Evolutionary conservation across 140 eudicot species (phyloP), one percentile per base, ranked within the genome.

Genomic region (Stevia rebaudiana): DNA sequence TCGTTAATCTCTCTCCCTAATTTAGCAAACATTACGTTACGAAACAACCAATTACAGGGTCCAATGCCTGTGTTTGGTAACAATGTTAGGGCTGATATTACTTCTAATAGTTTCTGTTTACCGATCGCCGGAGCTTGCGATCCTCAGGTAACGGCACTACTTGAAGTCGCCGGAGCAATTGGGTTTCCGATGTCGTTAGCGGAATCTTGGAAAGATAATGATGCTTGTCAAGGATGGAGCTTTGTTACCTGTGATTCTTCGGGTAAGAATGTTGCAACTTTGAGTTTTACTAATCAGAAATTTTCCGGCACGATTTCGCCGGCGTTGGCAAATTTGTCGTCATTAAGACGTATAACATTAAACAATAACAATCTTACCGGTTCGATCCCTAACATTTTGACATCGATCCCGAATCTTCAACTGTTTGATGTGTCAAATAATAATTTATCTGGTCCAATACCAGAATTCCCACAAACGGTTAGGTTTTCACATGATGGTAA

Each of bases 231-330:
- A 0, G 19, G 46, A 0, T 87, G 88, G 92, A 47, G 7, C 33
- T 68, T n/a, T n/a, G 46, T 87, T 18, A 33, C 71, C 3, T 87
- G 95, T 21, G 80, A 81, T 57, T 16, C 51, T 5, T 63, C 71
- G 3, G 80, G 71, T 12, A 74, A 74, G 50, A 71, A 22, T 25
- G 86, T 83, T 50, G 73, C 54, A 5, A 65, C 46, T 23, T 53
- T 83, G 11, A 84, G 78, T 49, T 74, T 87, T 1, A 84, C 49
- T 3, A 87, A 55, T 41, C 84, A 76, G 71, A 61, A 47, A 28
- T 81, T 71, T 69, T 60, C 60, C 2, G 95, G 95, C 6, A 68
- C 48, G 0, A 84, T 87, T 13, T 87, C 92, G 2, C 88, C 92
- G 0, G 76, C 82, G 0, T 69, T 78, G 18, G 86, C 86, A 11